Conservation (phyloP, 148 eudicot species). For the Camellia lanceoleosa region DNA sequence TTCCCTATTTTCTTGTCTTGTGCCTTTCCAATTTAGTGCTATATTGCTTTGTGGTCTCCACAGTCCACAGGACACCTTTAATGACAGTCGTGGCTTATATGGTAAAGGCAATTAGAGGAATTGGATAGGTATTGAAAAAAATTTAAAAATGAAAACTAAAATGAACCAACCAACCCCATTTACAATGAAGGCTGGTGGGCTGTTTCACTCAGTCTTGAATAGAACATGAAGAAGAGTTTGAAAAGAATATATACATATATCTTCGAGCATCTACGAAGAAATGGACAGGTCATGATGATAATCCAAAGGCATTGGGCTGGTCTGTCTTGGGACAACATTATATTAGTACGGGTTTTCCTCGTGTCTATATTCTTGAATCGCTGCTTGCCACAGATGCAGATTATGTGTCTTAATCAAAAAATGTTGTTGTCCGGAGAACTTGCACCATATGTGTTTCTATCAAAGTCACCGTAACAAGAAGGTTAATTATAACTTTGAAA, state of each 20-base stretch:
- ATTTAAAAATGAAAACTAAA: not conserved
- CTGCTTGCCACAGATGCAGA: slow-evolving; percentile 29
- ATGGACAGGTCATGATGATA: not conserved
- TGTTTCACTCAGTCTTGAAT: not conserved
- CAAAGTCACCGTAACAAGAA: not conserved
- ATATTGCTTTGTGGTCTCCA: not conserved
- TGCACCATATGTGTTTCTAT: not conserved
- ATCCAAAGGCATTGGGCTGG: not conserved
- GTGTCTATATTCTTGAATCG: not conserved
- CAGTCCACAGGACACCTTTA: not conserved
- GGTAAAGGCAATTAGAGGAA: not conserved
- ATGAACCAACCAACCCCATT: not conserved
- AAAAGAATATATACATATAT: not conserved
- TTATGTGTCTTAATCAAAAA: not conserved
- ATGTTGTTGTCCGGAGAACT: slow-evolving; percentile 4
- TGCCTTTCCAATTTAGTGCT: not conserved
- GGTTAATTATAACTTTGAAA: not conserved
- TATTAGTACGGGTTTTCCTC: not conserved
- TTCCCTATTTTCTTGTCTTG: not conserved
- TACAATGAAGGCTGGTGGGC: not conserved
- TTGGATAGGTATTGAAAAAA: too few species aligned
- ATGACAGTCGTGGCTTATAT: not conserved
- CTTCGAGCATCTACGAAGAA: not conserved
- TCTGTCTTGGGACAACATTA: slow-evolving; percentile 3
- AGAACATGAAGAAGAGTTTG: not conserved